Conservation (phyloP, 2,329 filamentous ascomycete genomes). For the Nemania diffusa region DNA sequence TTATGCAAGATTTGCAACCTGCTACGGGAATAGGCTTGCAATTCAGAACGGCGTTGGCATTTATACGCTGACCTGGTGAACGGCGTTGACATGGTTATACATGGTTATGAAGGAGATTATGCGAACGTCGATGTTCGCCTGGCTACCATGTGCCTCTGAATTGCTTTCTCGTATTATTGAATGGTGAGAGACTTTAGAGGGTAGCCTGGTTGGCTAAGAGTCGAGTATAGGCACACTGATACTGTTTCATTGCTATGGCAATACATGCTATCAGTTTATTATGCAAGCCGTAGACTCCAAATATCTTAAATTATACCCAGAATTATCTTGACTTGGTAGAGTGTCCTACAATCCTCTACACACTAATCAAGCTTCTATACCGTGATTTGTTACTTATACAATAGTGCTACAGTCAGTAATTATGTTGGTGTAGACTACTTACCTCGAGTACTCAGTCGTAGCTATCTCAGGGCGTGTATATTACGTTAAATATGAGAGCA, state of each 20-base stretch:
- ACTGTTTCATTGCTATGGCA: neutral
- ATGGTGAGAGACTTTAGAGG: neutral
- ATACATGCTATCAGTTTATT: neutral
- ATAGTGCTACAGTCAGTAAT: too few relatives aligned
- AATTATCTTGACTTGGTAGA: too few relatives aligned
- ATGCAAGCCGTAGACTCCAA: neutral
- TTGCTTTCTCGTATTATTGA: neutral
- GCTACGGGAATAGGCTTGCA: neutral
- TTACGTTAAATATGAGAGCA: too few relatives aligned
- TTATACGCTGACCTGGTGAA: neutral
- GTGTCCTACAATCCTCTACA: too few relatives aligned
- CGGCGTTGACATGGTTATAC: conserved; percentile 19
- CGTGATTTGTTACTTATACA: too few relatives aligned
- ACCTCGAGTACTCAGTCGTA: too few relatives aligned
- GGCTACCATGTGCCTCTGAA: neutral
- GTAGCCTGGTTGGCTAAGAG: neutral
- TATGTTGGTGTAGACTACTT: too few relatives aligned
- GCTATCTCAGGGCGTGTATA: too few relatives aligned
- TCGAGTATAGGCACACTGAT: neutral
- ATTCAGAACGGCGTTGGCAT: conserved; percentile 15
- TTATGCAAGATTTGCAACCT: conserved; percentile 11
- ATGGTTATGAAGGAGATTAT: conserved; percentile 10
- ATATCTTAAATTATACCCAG: too few relatives aligned
- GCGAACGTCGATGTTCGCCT: conserved; percentile 1
- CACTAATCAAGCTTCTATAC: too few relatives aligned